Conservation (phyloP, 441 rosid species). For the Capsella rubella region DNA sequence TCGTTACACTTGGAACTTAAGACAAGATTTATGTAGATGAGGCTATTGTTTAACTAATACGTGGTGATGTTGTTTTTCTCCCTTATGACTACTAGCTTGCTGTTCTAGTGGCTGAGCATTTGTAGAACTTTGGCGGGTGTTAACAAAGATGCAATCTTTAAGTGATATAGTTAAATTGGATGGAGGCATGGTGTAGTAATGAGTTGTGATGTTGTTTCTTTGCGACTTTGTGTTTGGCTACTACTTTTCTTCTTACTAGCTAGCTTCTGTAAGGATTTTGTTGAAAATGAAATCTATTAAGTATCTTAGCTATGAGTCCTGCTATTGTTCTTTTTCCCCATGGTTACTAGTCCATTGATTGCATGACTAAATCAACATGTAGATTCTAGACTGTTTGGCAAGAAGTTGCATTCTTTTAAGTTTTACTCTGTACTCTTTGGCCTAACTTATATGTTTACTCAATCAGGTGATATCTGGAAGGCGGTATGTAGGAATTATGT, state of each 20-base stretch:
- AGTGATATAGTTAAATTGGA: not conserved
- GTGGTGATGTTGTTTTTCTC: not conserved
- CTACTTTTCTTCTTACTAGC: not conserved
- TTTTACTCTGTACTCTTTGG: not conserved
- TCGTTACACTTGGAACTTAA: not conserved
- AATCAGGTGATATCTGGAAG: constrained; percentile 87
- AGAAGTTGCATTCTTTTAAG: not conserved
- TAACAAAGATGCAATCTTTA: constrained; percentile 5
- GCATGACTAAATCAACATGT: not conserved
- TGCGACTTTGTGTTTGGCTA: not conserved
- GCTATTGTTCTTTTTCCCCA: not conserved
- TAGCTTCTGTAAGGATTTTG: not conserved
- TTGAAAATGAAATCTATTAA: not conserved
- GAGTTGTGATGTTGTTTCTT: constrained; percentile 9
- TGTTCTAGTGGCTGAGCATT: constrained; percentile 7
- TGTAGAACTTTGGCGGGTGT: not conserved
- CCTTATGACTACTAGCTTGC: constrained; percentile 4
- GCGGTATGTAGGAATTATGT: constrained; percentile 91
- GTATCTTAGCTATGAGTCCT: not conserved
- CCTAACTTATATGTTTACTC: constrained; percentile 6
- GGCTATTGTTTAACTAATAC: not conserved
- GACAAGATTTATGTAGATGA: not conserved
- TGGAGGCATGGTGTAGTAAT: not conserved
- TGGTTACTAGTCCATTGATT: constrained; percentile 1
- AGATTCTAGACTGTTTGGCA: not conserved